Conservation (phyloP, 768 basidiomycete species). For the Trametes maxima region DNA sequence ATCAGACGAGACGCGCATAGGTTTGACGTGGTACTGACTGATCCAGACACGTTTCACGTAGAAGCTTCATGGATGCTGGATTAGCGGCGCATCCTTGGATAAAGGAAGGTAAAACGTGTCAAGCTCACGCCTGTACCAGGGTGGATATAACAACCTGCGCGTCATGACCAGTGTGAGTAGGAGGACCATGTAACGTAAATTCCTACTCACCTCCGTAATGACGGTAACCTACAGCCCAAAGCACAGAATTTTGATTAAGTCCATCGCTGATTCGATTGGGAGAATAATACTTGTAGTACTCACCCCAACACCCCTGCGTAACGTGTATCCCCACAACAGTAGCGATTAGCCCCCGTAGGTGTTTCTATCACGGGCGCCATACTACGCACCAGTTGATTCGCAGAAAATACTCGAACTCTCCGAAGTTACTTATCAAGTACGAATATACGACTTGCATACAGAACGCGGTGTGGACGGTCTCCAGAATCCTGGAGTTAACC, state of each 20-base stretch:
- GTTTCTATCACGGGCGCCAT: background rate
- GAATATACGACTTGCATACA: slow-evolving; percentile 19
- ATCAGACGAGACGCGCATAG: background rate
- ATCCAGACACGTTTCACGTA: slow-evolving; percentile 9
- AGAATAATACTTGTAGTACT: too few relatives aligned
- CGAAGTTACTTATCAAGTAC: slow-evolving; percentile 17
- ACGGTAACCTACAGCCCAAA: background rate
- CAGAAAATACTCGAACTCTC: slow-evolving; percentile 4
- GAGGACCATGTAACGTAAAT: background rate
- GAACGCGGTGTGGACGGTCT: slow-evolving; percentile 18
- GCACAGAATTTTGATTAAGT: background rate
- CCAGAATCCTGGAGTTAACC: slow-evolving; percentile 7
- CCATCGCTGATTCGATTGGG: too few relatives aligned
- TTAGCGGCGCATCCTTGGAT: background rate
- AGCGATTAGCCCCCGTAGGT: too few relatives aligned
- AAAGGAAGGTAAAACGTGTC: background rate
- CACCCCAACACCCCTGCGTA: slow-evolving; percentile 12
- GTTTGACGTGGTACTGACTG: background rate
- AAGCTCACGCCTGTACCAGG: slow-evolving; percentile 12
- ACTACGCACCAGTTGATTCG: slow-evolving; percentile 10
- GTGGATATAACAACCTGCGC: slow-evolving; percentile 9
- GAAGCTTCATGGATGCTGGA: background rate
- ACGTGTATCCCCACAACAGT: background rate
- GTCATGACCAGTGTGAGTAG: background rate
- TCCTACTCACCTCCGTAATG: slow-evolving; percentile 1